Evolutionary conservation across 495 filamentous ascomycete genomes (phyloP).

Genomic region (Penicillium macrosclerotiorum): DNA sequence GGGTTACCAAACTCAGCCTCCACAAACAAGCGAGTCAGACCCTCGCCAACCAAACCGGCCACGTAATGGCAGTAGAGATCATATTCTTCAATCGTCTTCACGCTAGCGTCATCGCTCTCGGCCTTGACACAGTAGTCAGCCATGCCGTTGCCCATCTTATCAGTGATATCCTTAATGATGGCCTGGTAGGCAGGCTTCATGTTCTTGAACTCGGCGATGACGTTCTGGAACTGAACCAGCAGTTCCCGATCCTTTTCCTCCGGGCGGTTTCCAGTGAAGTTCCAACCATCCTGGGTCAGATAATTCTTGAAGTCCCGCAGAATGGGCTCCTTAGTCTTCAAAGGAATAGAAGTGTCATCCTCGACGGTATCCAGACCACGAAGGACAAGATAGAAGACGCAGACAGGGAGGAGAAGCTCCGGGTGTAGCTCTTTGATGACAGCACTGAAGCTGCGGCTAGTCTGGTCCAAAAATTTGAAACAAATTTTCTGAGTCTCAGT

Average conservation of each 20-base stretch:
- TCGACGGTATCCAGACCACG: slow-evolving; percentile 94
- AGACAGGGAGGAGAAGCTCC: slow-evolving; percentile 84
- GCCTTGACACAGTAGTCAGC: slow-evolving; percentile 88
- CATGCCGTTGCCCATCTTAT: slow-evolving; percentile 98
- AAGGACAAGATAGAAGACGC: slow-evolving; percentile 90
- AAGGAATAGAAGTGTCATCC: slow-evolving; percentile 91
- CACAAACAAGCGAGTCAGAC: slow-evolving; percentile 86
- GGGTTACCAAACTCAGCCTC: slow-evolving; percentile 85
- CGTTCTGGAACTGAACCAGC: slow-evolving; percentile 84
- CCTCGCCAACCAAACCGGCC: slow-evolving; percentile 94
- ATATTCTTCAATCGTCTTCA: slow-evolving; percentile 83
- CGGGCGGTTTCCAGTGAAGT: slow-evolving; percentile 76
- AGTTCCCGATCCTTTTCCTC: slow-evolving; percentile 93
- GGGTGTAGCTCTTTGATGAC: slow-evolving; percentile 96
- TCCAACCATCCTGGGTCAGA: slow-evolving; percentile 85
- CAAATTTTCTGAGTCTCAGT: slow-evolving; percentile 69
- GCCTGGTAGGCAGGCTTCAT: slow-evolving; percentile 78
- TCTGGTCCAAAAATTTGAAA: slow-evolving; percentile 82
- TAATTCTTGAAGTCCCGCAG: slow-evolving; percentile 76
- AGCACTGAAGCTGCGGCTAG: slow-evolving; percentile 87
- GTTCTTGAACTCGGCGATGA: slow-evolving; percentile 85
- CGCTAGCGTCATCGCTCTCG: slow-evolving; percentile 71
- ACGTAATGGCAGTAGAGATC: slow-evolving; percentile 97
- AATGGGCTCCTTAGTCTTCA: slow-evolving; percentile 80
- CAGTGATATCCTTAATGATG: slow-evolving; percentile 91